phyloP scores from a whole-genome alignment of 805 yeast species.

The Metschnikowia kofuensis region DNA sequence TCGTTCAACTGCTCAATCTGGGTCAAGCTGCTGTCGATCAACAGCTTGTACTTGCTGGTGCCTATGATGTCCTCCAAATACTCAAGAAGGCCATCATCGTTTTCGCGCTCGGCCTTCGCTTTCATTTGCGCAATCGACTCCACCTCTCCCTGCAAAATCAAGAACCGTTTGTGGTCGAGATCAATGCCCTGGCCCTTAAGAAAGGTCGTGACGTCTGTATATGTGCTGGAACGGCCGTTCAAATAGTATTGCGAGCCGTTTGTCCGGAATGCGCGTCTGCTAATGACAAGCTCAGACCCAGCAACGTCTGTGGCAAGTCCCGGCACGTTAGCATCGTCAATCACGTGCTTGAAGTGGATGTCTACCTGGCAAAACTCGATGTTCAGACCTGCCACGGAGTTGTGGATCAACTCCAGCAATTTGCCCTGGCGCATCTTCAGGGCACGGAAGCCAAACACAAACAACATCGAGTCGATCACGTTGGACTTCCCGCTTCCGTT shows the following conservation, averaged over 20 bases:
- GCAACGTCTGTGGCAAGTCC: conserved; percentile 42
- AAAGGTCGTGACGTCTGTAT: conserved; percentile 72
- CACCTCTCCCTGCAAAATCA: conserved; percentile 96
- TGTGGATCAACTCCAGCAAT: conserved; percentile 88
- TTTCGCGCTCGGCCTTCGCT: conserved; percentile 88
- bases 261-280: conserved; percentile 75
- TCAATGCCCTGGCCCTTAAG: conserved; percentile 85
- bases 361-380: conserved; percentile 84
- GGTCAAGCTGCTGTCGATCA: conserved; percentile 62
- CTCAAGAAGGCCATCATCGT: conserved; percentile 91
- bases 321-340: conserved; percentile 47
- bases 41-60: conserved; percentile 75
- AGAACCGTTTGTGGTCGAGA: conserved; percentile 88
- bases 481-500: conserved; percentile 98
- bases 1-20: conserved; percentile 76
- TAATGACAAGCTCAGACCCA: conserved; percentile 61
- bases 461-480: conserved; percentile 92
- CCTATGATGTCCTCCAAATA: conserved; percentile 97
- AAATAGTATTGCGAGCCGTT: conserved; percentile 78
- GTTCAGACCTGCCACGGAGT: conserved; percentile 62
- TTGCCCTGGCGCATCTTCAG: conserved; percentile 95
- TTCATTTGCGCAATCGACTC: conserved; percentile 99
- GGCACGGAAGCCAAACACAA: conserved; percentile 96
- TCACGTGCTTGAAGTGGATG: conserved; percentile 76
- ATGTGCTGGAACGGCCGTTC: conserved; percentile 65